Conservation (phyloP, 352 stramenopile species). For the Lagenidium sp. region DNA sequence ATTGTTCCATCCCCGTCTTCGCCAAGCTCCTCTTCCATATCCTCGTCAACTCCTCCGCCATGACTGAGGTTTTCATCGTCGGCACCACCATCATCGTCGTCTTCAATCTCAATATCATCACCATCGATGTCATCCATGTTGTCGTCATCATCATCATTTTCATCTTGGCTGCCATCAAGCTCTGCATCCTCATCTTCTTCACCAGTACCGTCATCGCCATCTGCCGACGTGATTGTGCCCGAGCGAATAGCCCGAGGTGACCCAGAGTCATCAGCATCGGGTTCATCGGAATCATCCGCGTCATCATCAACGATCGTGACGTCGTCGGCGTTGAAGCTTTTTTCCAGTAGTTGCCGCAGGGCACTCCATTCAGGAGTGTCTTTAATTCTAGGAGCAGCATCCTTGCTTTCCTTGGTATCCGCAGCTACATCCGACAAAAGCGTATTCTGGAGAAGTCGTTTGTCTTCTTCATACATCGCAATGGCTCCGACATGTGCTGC, state of each 20-base stretch:
- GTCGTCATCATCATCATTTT: slow-evolving; percentile 18
- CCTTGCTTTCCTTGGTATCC: slow-evolving; percentile 11
- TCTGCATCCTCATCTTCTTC: slow-evolving; percentile 16
- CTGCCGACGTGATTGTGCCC: too few species aligned
- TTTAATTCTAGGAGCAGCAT: too few species aligned
- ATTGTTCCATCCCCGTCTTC: slow-evolving; percentile 19
- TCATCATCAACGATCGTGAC: neutral
- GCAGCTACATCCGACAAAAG: slow-evolving; percentile 8
- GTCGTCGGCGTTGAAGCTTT: too few species aligned
- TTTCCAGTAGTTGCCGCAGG: too few species aligned
- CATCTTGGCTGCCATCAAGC: slow-evolving; percentile 12
- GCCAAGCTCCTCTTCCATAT: slow-evolving; percentile 5
- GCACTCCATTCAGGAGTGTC: too few species aligned
- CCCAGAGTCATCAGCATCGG: too few species aligned
- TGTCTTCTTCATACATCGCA: slow-evolving; percentile 42
- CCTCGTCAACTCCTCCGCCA: too few species aligned
- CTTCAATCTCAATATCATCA: slow-evolving; percentile 22
- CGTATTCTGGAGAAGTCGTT: neutral
- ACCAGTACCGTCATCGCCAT: slow-evolving; percentile 40
- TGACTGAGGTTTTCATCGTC: neutral
- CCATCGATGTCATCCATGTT: slow-evolving; percentile 11
- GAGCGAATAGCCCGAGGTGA: too few species aligned
- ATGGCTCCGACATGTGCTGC: slow-evolving; percentile 71
- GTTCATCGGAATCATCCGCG: neutral
- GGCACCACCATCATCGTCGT: slow-evolving; percentile 24